Evolutionary conservation across 2,329 filamentous ascomycete species (phyloP).

Genomic region (Cladosporium sp.): DNA sequence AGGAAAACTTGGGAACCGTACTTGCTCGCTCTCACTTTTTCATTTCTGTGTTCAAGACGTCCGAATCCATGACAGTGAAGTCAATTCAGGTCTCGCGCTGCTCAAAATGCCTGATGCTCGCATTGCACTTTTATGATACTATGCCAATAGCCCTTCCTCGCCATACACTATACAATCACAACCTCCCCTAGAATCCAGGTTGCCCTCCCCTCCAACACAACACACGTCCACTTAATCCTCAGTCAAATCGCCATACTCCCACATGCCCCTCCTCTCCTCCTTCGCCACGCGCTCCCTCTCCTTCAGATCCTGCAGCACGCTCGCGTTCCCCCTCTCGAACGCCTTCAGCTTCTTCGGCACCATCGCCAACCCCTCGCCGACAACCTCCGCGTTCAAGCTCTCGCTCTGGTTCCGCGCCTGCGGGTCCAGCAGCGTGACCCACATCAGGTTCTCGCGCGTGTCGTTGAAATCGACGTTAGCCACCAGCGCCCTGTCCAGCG

Average conservation of each 20-base stretch:
- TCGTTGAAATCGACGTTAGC: conserved; percentile 85
- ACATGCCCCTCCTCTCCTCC: conserved; percentile 75
- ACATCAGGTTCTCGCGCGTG: conserved; percentile 65
- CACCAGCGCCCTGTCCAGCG: conserved; percentile 67
- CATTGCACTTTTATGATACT: too few species aligned
- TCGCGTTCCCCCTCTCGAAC: conserved; percentile 74
- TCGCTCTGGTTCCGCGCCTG: conserved; percentile 55
- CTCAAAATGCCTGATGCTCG: too few species aligned
- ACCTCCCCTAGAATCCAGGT: too few species aligned
- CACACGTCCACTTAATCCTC: conserved; percentile 52
- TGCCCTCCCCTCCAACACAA: too few species aligned
- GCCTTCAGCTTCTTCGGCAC: conserved; percentile 85
- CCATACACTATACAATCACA: too few species aligned
- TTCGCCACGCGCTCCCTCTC: conserved; percentile 74
- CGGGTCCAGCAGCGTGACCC: conserved; percentile 83
- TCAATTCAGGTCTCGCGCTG: too few species aligned
- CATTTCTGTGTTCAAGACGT: too few species aligned
- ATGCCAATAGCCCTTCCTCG: too few species aligned
- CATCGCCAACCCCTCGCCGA: conserved; percentile 79
- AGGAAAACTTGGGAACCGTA: too few species aligned
- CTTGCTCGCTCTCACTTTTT: too few species aligned
- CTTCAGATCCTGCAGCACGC: conserved; percentile 65
- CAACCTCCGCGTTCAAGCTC: conserved; percentile 74
- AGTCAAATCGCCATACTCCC: conserved; percentile 96
- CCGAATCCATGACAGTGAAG: too few species aligned